Evolutionary conservation across 2,329 filamentous ascomycete species (phyloP).

Genomic region (Stachybotrys chartarum): DNA sequence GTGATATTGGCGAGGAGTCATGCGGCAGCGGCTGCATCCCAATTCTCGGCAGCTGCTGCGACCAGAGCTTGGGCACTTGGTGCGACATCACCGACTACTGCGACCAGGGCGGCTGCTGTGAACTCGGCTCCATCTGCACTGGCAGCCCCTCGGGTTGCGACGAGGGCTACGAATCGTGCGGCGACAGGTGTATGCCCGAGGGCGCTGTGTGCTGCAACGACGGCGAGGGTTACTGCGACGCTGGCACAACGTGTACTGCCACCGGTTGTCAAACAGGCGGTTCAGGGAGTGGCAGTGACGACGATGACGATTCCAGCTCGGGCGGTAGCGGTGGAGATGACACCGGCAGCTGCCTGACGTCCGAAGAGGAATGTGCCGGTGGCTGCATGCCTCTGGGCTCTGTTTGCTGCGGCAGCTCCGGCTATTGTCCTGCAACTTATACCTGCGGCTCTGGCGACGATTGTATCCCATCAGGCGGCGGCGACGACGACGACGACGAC

Average conservation of each 20-base stretch:
- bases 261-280: constrained; percentile 12
- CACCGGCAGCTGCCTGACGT: constrained; percentile 7
- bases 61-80: constrained; percentile 16
- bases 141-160: constrained; percentile 18
- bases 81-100: constrained; percentile 24
- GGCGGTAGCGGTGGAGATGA: constrained; percentile 4
- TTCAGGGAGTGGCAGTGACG: constrained; percentile 10
- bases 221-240: constrained; percentile 18
- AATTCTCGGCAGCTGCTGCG: constrained; percentile 19
- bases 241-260: constrained; percentile 18
- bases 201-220: constrained; percentile 20
- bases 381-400: constrained; percentile 19
- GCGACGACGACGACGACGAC: constrained; percentile 7
- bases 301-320: constrained; percentile 9
- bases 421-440: constrained; percentile 22
- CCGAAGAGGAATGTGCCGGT: constrained; percentile 11
- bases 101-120: constrained; percentile 21
- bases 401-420: constrained; percentile 13
- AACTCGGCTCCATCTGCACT: constrained; percentile 20
- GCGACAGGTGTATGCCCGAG: constrained; percentile 21
- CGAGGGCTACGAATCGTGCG: constrained; percentile 16
- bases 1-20: constrained; percentile 10
- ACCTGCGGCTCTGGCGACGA: constrained; percentile 13
- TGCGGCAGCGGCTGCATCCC: constrained; percentile 26
- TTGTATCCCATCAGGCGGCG: constrained; percentile 9